Base-by-base conservation (phyloP, 176 grass and related monocot genomes). In the Aegilops tauschii region DNA sequence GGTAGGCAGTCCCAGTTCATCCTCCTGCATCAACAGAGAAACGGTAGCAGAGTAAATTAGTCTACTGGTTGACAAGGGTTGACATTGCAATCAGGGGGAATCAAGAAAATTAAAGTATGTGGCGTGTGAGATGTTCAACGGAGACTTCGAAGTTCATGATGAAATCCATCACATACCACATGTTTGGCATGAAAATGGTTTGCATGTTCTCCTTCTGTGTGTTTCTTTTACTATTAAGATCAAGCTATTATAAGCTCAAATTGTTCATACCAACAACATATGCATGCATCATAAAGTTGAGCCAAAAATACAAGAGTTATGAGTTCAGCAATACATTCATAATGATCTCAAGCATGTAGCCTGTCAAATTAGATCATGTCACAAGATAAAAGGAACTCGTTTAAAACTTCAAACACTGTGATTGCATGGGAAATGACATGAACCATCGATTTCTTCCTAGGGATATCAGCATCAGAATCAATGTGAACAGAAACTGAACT, bases 181-280 rank as follows among this genome's bases (percentile, higher is more conserved):
- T 59, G 20, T 59, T 21, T 59, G 56, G 56, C 18, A 59, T 59
- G 56, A 59, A 59, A 21, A 59, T 1, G 1, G 64, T 16, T 66
- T 66, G 5, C 28, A 66, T 31, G 28, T 31, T 66, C 13, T 5
- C 64, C 64, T n/a, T 59, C 18, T 21, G 56, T 59, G 6, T n/a
- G 56, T 59, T 59, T 59, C 18, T 59, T 54, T 59, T 76, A 89
- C 7, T 67, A 89, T 36, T 40, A 39, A 40, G 54, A 73, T 54
- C 49, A 85, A 31, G 61, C 21, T 23, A 37, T 17, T 39, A 54
- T 20, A 4, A 30, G 61, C 32, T 40, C 69, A 74, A 52, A 18
- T 34, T 45, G 14, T 69, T 50, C 40, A 42, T 6, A 62, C 58
- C 20, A 65, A 56, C 16, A 61, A 61, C n/a, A 69, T 52, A 58